phyloP scores from a whole-genome alignment of 2,329 filamentous ascomycete genomes.

The Trichoderma sp. region DNA sequence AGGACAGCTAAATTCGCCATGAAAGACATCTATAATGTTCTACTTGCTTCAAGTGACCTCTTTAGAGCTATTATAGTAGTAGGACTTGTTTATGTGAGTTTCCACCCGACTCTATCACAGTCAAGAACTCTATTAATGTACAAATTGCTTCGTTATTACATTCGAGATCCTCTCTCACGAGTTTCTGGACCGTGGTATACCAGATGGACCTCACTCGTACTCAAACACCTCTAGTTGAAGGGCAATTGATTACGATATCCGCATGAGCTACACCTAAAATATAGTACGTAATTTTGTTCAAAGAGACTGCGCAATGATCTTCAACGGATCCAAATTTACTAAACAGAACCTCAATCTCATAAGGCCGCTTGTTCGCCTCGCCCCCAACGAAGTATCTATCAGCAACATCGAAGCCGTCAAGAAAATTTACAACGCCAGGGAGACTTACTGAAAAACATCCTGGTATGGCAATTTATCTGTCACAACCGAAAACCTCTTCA shows the following conservation, averaged over 20 bases:
- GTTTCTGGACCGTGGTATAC: neutral
- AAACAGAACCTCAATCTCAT: neutral
- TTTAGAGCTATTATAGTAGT: neutral
- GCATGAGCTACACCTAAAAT: neutral
- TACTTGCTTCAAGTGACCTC: neutral
- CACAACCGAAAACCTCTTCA: slow-evolving; percentile 30
- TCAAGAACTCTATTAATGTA: neutral
- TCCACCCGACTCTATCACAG: neutral
- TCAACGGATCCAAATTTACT: neutral
- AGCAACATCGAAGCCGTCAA: neutral
- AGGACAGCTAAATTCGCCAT: neutral
- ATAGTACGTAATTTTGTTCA: neutral
- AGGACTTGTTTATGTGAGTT: neutral
- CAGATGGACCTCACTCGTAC: neutral
- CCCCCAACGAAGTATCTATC: neutral
- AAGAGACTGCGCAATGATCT: neutral
- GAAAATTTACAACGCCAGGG: neutral
- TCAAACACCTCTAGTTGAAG: neutral
- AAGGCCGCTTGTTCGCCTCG: neutral
- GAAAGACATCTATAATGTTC: neutral
- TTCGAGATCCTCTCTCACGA: neutral
- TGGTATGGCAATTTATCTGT: neutral
- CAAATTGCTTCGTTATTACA: neutral
- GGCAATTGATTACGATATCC: neutral
- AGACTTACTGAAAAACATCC: neutral